Evolutionary conservation across 2,329 filamentous ascomycete genomes (phyloP), one percentile per base, ranked within the genome.

Genomic region (Penicillium janthinellum): DNA sequence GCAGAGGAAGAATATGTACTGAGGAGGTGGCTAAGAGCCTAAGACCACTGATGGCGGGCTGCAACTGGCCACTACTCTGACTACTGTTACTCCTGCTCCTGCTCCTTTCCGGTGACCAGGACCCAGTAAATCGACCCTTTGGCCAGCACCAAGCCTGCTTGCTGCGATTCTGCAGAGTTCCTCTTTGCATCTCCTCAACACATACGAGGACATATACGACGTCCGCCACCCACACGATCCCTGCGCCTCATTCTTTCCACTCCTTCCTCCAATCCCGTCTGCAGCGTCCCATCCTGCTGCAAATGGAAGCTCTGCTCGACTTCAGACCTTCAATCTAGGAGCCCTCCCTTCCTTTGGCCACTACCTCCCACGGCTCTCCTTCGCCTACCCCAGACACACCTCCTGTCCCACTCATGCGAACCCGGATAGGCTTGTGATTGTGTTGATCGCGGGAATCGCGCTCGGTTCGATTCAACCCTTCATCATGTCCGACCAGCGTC

Each of bases 401-500:
- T 15, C 44, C 22, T 47, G 22, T 15, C 25, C 22, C 52, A 42
- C 42, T 41, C 44, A 67, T 66, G 65, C 63, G 42, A 61, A 50
- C 10, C 25, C 20, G 44, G 42, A 37, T 38, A 15, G 52, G 14
- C n/a, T 31, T 22, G 11, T 54, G 39, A 41, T 55, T 53, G 25
- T 56, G 53, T 54, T 55, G 54, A 45, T 47, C 50, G 56, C 58
- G 56, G 65, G 62, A 66, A 62, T 47, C 47, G 61, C 62, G 58
- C 50, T 61, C 54, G 52, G 59, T 49, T 60, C 54, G n/a, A 53
- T 48, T 37, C 56, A 49, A 61, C 35, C 57, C 50, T 59, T 58
- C 59, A 72, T 58, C 61, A 77, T 77, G 75, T 68, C 73, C 49
- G 66, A 75, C 50, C 54, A 68, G 49, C 65, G 58, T 57, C 58